phyloP scores from a whole-genome alignment of 345 rosid species.

The Trapa incisa region DNA sequence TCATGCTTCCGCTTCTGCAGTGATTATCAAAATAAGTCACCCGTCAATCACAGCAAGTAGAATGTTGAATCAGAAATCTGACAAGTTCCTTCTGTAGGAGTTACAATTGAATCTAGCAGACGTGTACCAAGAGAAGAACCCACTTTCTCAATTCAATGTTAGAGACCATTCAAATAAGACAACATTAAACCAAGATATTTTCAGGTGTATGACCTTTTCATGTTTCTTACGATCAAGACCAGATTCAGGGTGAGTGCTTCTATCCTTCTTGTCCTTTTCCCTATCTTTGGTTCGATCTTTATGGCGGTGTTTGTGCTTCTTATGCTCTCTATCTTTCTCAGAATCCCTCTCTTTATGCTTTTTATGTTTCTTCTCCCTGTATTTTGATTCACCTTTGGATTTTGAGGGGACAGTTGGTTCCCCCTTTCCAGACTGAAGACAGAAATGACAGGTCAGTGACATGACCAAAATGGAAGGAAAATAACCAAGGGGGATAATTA shows the following conservation, averaged over 20 bases:
- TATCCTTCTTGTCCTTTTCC: conserved; percentile 76
- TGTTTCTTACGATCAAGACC: conserved; percentile 70
- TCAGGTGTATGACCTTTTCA: conserved; percentile 53
- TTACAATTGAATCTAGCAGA: background rate
- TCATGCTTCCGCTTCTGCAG: conserved; percentile 93
- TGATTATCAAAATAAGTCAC: conserved; percentile 7
- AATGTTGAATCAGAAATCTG: background rate
- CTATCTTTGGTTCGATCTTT: conserved; percentile 55
- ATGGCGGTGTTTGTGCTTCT: conserved; percentile 23
- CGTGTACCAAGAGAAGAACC: background rate
- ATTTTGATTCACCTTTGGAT: conserved; percentile 58
- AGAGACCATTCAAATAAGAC: too few relatives aligned
- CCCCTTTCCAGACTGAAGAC: conserved; percentile 61
- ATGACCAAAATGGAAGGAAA: background rate
- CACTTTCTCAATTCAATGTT: background rate
- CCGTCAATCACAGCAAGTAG: conserved; percentile 1
- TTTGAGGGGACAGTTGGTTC: conserved; percentile 59
- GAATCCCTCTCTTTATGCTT: conserved; percentile 71
- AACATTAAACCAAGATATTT: conserved; percentile 9
- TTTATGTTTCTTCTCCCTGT: conserved; percentile 77
- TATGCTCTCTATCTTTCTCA: conserved; percentile 80
- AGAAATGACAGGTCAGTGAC: background rate
- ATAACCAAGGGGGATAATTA: too few relatives aligned
- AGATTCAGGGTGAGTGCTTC: conserved; percentile 67
- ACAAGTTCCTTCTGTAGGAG: background rate